These are phyloP conservation scores for Cotoneaster glaucophyllus DNA, from an alignment of 306 rosid genomes.

Conservation along the genomic window DNA sequence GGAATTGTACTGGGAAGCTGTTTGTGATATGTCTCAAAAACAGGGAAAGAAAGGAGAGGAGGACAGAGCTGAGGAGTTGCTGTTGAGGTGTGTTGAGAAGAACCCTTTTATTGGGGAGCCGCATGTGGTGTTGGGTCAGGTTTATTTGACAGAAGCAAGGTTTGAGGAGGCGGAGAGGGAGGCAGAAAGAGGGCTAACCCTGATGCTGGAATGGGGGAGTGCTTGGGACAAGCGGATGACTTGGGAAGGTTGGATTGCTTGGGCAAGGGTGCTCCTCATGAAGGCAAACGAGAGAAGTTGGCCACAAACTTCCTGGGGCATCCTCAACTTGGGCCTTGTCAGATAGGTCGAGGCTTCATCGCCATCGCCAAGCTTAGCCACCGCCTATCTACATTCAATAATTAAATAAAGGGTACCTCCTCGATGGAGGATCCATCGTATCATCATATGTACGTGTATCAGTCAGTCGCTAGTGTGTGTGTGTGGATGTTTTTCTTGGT, in stretches of 20 bases:
- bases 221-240: slow-evolving; percentile 92
- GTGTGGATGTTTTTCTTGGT: too few species aligned
- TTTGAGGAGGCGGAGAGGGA: slow-evolving; percentile 65
- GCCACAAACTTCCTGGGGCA: slow-evolving; percentile 68
- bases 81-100: slow-evolving; percentile 46
- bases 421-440: too few species aligned
- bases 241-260: slow-evolving; percentile 96
- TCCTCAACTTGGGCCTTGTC: slow-evolving; percentile 81
- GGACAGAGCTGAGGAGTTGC: slow-evolving; percentile 41
- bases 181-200: slow-evolving; percentile 59
- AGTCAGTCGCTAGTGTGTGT: too few species aligned
- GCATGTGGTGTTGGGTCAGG: slow-evolving; percentile 59
- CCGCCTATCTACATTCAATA: background rate
- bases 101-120: slow-evolving; percentile 85
- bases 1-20: slow-evolving; percentile 80
- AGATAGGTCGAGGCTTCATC: slow-evolving; percentile 13
- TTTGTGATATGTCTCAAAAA: slow-evolving; percentile 24
- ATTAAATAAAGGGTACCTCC: too few species aligned
- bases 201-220: slow-evolving; percentile 68
- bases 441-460: too few species aligned
- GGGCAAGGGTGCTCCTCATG: slow-evolving; percentile 67
- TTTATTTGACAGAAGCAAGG: slow-evolving; percentile 40
- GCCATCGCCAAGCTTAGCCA: background rate
- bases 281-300: slow-evolving; percentile 74
- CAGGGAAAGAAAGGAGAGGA: background rate